phyloP scores from a whole-genome alignment of 139 green algal species.

The Raphidocelis subcapitata region DNA sequence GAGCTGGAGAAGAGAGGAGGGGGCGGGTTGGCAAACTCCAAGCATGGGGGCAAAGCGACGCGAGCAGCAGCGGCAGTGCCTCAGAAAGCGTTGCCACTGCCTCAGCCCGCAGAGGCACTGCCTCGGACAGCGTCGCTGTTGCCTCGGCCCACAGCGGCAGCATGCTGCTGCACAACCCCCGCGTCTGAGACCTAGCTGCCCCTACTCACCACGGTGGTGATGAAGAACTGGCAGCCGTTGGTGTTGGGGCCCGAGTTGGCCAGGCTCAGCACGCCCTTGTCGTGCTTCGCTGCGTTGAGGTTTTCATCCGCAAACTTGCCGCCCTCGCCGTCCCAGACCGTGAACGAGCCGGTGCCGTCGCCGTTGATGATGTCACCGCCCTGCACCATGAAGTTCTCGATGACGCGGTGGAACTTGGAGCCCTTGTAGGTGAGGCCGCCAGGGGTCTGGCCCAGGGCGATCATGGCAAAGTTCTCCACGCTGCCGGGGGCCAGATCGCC shows the following conservation, averaged over 20 bases:
- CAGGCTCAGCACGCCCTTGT: constrained; percentile 91
- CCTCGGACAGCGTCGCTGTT: no score
- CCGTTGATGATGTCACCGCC: constrained; percentile 40
- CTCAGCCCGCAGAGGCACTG: no score
- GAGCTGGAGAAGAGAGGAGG: no score
- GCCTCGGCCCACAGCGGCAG: no score
- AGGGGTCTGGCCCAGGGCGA: constrained; percentile 56
- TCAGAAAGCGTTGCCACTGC: no score
- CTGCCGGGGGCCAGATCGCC: constrained; percentile 77
- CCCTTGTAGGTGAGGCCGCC: constrained; percentile 61
- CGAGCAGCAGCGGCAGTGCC: no score
- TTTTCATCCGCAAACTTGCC: constrained; percentile 93
- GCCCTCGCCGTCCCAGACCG: constrained; percentile 84
- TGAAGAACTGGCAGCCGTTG: constrained; percentile 88
- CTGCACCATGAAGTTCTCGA: constrained; percentile 72
- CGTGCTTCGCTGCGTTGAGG: constrained; percentile 93
- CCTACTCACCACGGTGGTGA: constrained; percentile 63
- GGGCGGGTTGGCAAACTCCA: neutral
- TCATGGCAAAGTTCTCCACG: constrained; percentile 80
- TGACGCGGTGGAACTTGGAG: constrained; percentile 71
- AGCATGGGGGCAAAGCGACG: no score
- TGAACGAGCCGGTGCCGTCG: constrained; percentile 90
- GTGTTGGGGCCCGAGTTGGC: constrained; percentile 46
- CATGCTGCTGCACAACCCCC: no score
- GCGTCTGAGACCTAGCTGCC: no score